Base-by-base conservation (phyloP, 1,284 basidiomycete genomes). In the Inonotus obliquus region DNA sequence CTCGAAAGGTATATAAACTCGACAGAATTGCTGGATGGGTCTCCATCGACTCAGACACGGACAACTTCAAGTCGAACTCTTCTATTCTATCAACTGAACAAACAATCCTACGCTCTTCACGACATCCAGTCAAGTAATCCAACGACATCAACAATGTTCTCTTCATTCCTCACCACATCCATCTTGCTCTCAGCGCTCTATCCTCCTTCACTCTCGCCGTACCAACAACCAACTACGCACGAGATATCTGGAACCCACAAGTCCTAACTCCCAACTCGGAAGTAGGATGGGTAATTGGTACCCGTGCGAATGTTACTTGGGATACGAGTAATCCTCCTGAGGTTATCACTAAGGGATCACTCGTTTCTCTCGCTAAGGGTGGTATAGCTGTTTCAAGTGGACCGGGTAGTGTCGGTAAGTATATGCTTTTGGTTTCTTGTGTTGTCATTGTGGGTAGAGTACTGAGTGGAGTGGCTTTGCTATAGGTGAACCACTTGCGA, bases 251-350 rank as follows among this genome's bases (percentile, higher is more conserved):
- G 62, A 63, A 55, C 27, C 71, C 70, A 4, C 65, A 60, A 7
- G 57, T 72, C 37, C 60, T 66, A 44, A 67, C 67, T 52, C 71
- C 71, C 17, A 63, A 67, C 39, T 51, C 61, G 13, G 65, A 67
- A 37, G 67, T 66, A 6, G 67, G 67, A 44, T 72, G 71, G 71
- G 62, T 47, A 17, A 58, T 67, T 54, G 70, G 70, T 32, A 54
- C 63, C 29, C 54, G n/a, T 6, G 66, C 69, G 54, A 70, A 69
- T 59, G 71, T 72, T 25, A 70, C 70, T n/a, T 72, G 71, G 71
- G 67, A 70, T 53, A 63, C 60, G 38, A 64, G 65, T 25, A 59
- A 66, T 60, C 60, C 67, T 1, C 71, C 71, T 25, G 44, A 48
- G 27, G 44, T 67, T 37, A 70, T 72, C 64, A 67, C 69, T 27